A percentile compares a stretch with the other conserved stretches of the same genome.
phyloP scores from a whole-genome alignment of 768 basidiomycete genomes.

The Leccinellum luteum region DNA sequence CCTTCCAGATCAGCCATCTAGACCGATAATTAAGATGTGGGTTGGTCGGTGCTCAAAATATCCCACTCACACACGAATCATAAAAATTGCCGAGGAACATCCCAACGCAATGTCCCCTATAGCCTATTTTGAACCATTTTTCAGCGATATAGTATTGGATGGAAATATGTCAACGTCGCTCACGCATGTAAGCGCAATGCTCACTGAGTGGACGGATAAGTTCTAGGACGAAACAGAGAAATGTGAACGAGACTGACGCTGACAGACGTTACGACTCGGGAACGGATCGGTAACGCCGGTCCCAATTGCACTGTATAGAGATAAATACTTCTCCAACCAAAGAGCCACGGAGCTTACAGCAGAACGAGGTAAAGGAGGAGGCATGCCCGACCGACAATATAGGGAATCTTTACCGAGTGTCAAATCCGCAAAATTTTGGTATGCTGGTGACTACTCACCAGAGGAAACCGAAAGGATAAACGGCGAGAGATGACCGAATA shows the following conservation, averaged over 20 bases:
- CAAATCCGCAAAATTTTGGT: background rate
- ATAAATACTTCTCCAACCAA: background rate
- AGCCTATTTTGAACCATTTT: background rate
- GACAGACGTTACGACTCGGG: background rate
- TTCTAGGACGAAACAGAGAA: background rate
- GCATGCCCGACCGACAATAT: slow-evolving; percentile 18
- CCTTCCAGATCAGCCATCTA: slow-evolving; percentile 31
- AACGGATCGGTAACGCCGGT: background rate
- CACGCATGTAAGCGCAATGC: slow-evolving; percentile 1
- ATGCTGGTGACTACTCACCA: slow-evolving; percentile 16
- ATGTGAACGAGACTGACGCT: slow-evolving; percentile 15
- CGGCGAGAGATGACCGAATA: slow-evolving; percentile 11
- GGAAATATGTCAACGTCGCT: background rate
- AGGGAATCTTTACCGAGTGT: slow-evolving; percentile 16
- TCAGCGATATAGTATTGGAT: background rate
- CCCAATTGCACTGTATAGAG: slow-evolving; percentile 1
- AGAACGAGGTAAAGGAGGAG: slow-evolving; percentile 11
- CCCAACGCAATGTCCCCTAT: slow-evolving; percentile 4
- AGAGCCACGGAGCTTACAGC: slow-evolving; percentile 6
- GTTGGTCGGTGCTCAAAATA: background rate
- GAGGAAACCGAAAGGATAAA: slow-evolving; percentile 12
- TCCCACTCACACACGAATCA: slow-evolving; percentile 25
- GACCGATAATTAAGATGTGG: background rate
- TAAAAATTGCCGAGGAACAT: slow-evolving; percentile 22
- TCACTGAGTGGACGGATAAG: slow-evolving; percentile 8